phyloP scores from a whole-genome alignment of 257 asterid genomes.

The Ophiorrhiza pumila region DNA sequence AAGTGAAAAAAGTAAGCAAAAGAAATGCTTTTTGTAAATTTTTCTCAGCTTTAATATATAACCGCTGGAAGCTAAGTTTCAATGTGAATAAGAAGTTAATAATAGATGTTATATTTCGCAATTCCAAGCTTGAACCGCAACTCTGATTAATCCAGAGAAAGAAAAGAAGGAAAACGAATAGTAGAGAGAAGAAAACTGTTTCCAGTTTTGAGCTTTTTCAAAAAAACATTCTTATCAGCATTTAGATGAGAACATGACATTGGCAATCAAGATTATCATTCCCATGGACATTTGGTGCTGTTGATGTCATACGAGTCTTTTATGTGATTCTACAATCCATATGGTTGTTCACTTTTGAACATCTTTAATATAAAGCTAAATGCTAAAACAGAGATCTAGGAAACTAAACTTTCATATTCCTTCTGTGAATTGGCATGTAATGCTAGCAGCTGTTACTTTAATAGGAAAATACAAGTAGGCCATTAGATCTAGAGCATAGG shows the following conservation, averaged over 20 bases:
- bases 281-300: not conserved
- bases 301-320: not conserved
- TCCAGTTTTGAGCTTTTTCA: too few relatives aligned
- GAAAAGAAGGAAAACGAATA: not conserved
- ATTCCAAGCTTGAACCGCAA: not conserved
- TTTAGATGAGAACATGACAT: not conserved
- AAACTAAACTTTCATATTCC: too few relatives aligned
- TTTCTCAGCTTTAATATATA: not conserved
- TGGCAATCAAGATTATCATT: not conserved
- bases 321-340: not conserved
- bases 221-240: not conserved
- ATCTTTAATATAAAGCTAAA: too few relatives aligned
- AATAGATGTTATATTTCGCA: not conserved
- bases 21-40: not conserved
- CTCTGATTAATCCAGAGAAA: not conserved
- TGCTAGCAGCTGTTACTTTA: not conserved
- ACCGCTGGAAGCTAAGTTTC: not conserved
- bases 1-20: conserved; percentile 6
- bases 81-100: not conserved
- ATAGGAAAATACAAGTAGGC: not conserved
- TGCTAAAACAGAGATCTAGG: too few relatives aligned
- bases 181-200: not conserved
- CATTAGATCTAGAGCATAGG: not conserved
- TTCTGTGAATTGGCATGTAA: not conserved
- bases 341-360: not conserved